Conservation (phyloP, 257 asterid species). For the Solanum sparsipilum region DNA sequence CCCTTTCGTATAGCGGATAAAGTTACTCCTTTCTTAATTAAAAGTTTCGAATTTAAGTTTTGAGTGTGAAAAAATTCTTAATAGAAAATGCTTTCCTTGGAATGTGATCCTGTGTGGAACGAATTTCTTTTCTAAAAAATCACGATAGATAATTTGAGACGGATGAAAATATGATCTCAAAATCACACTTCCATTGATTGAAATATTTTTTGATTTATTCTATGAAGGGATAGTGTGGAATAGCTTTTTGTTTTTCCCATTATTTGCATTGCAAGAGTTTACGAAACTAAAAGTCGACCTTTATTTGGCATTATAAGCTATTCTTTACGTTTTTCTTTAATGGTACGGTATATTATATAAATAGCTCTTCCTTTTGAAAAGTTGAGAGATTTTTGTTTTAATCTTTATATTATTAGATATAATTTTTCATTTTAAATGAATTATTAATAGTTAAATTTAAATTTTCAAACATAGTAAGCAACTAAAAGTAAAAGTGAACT, state of each 20-base stretch:
- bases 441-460: too few relatives aligned
- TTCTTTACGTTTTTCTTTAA: not conserved
- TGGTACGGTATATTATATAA: not conserved
- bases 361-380: not conserved
- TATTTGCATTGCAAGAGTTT: not conserved
- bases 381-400: not conserved
- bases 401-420: too few relatives aligned
- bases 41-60: too few relatives aligned
- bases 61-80: too few relatives aligned
- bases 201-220: not conserved
- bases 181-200: not conserved
- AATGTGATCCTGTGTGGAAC: accelerated
- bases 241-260: not conserved
- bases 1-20: not conserved
- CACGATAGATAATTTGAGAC: not conserved
- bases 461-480: too few relatives aligned
- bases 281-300: too few relatives aligned
- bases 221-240: not conserved
- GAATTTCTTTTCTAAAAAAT: not conserved
- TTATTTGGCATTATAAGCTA: not conserved
- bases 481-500: too few relatives aligned
- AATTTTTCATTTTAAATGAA: too few relatives aligned
- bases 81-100: accelerated
- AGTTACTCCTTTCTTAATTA: accelerated
- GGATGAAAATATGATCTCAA: accelerated